A percentile compares a stretch with the other conserved stretches of the same genome.
These are phyloP conservation scores for Leccinum arenicola DNA, from an alignment of 768 basidiomycete genomes.

Conservation along the genomic window DNA sequence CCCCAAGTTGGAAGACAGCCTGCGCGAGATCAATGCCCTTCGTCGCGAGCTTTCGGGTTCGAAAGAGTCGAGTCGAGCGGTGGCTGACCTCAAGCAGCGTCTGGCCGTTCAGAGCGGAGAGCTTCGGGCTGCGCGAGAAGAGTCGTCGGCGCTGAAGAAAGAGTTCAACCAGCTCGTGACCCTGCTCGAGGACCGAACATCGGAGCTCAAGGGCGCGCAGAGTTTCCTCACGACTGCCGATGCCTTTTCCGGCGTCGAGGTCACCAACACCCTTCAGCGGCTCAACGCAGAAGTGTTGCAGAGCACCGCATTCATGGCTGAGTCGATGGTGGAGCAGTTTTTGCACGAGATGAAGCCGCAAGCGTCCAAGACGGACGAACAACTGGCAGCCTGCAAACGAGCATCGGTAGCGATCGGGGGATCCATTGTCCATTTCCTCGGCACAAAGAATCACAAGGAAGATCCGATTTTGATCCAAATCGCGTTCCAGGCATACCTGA, in stretches of 20 bases:
- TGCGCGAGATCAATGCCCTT: slow-evolving; percentile 19
- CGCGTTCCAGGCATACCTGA: slow-evolving; percentile 32
- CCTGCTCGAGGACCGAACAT: slow-evolving; percentile 40
- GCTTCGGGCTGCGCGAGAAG: slow-evolving; percentile 22
- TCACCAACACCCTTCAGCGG: slow-evolving; percentile 34
- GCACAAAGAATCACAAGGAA: slow-evolving; percentile 28
- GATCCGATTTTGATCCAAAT: slow-evolving; percentile 38
- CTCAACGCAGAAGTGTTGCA: slow-evolving; percentile 51
- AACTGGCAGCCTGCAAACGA: slow-evolving; percentile 23
- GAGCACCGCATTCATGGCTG: slow-evolving; percentile 46
- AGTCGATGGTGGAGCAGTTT: slow-evolving; percentile 44
- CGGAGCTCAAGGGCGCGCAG: slow-evolving; percentile 45
- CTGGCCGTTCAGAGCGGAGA: slow-evolving; percentile 22
- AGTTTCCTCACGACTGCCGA: slow-evolving; percentile 45
- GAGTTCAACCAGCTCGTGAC: slow-evolving; percentile 27
- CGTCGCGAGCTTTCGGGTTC: slow-evolving; percentile 12
- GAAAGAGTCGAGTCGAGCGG: slow-evolving; percentile 13
- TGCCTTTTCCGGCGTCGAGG: background rate
- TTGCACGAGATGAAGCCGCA: slow-evolving; percentile 17
- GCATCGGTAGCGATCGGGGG: slow-evolving; percentile 21
- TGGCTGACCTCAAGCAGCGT: slow-evolving; percentile 15
- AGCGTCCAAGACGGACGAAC: slow-evolving; percentile 19
- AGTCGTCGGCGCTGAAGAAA: slow-evolving; percentile 27
- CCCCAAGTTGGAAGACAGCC: slow-evolving; percentile 17
- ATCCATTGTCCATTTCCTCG: slow-evolving; percentile 25